Conservation (phyloP, 768 basidiomycete species). For the Lentinula lateritia region DNA sequence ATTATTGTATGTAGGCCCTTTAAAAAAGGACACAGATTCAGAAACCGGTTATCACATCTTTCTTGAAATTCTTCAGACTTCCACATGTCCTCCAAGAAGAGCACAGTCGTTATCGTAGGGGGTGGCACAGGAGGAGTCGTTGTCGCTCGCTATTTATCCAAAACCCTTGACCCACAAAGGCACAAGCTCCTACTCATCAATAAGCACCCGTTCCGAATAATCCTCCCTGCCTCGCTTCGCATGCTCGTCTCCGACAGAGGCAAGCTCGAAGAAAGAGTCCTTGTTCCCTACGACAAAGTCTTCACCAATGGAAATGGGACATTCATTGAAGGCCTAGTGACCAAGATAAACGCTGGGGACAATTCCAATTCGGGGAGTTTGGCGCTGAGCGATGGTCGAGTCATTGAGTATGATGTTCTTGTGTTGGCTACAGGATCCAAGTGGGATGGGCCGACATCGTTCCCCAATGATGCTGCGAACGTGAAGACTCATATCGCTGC, state of each 20-base stretch:
- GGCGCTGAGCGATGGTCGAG: constrained; percentile 43
- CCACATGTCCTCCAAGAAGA: background rate
- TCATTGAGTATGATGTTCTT: constrained; percentile 47
- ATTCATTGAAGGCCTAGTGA: constrained; percentile 33
- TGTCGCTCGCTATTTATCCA: constrained; percentile 43
- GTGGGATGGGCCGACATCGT: constrained; percentile 46
- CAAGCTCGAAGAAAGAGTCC: constrained; percentile 23
- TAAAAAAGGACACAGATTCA: background rate
- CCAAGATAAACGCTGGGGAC: constrained; percentile 22
- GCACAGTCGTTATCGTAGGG: constrained; percentile 42
- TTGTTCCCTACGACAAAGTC: constrained; percentile 39
- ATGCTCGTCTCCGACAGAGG: constrained; percentile 42
- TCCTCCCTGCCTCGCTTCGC: constrained; percentile 46
- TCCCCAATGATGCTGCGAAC: constrained; percentile 35
- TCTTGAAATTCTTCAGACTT: background rate
- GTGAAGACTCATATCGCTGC: constrained; percentile 20
- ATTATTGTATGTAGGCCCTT: no score
- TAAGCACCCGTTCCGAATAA: constrained; percentile 41
- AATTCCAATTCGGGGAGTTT: constrained; percentile 37
- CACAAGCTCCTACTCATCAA: constrained; percentile 53
- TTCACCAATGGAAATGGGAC: constrained; percentile 40
- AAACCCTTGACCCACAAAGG: constrained; percentile 37
- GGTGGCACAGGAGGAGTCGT: constrained; percentile 49
- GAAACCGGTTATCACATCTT: background rate
- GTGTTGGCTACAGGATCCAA: constrained; percentile 54